Percentiles rank a stretch among this genome's conserved stretches.
Conservation (phyloP, 371 early-diverging fungal genomes). For the Rhizopus delemar region DNA sequence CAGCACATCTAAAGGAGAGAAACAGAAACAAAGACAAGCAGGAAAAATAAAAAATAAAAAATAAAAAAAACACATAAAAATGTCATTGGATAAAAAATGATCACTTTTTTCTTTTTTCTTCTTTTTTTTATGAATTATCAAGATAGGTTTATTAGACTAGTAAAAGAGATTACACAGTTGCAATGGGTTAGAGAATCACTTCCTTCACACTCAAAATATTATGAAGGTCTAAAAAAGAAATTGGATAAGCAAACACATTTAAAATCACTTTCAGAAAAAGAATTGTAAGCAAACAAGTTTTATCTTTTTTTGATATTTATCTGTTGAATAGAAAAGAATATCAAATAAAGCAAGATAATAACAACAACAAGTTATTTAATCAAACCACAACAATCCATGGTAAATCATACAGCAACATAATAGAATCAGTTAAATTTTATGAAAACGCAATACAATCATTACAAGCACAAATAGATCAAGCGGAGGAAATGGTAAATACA, state of each 20-base stretch:
- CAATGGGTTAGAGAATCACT: slow-evolving; percentile 54
- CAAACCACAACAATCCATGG: slow-evolving; percentile 6
- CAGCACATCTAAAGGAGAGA: too few relatives aligned
- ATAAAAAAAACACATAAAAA: too few relatives aligned
- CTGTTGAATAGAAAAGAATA: slow-evolving; percentile 19
- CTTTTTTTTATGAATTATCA: slow-evolving; percentile 16
- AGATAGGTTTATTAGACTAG: slow-evolving; percentile 28
- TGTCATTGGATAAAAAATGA: too few relatives aligned
- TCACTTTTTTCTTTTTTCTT: slow-evolving; percentile 3
- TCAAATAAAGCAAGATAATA: slow-evolving; percentile 23
- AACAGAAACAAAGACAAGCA: too few relatives aligned
- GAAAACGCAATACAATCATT: slow-evolving; percentile 28
- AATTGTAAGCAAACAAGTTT: slow-evolving; percentile 27
- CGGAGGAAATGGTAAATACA: slow-evolving; percentile 31
- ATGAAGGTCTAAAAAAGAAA: slow-evolving; percentile 41
- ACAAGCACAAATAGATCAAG: slow-evolving; percentile 33
- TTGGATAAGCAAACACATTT: slow-evolving; percentile 31
- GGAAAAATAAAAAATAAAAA: too few relatives aligned
- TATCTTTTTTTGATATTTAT: too few relatives aligned
- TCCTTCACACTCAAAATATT: slow-evolving; percentile 44
- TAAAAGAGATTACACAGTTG: slow-evolving; percentile 36
- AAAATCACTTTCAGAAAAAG: slow-evolving; percentile 33
- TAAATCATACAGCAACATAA: slow-evolving; percentile 18
- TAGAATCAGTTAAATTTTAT: slow-evolving; percentile 33
- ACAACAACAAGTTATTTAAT: slow-evolving; percentile 9